These are phyloP conservation scores for Claviceps purpurea DNA, from an alignment of 2,329 filamentous ascomycete genomes.

Conservation along the genomic window DNA sequence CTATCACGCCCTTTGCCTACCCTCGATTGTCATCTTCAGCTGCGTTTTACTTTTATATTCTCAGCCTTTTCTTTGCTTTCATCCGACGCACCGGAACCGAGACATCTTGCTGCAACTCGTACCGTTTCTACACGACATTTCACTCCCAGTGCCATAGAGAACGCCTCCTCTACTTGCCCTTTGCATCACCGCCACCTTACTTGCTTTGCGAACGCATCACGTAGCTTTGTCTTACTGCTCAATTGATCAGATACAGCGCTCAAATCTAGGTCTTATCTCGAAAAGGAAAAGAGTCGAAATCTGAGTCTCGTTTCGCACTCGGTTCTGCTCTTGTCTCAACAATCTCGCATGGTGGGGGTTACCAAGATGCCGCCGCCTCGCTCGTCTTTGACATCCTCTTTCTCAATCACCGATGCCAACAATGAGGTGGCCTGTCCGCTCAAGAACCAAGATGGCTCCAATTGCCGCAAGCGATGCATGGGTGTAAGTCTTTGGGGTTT, in stretches of 20 bases:
- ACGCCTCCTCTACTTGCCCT: neutral
- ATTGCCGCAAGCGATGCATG: constrained; percentile 93
- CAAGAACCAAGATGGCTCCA: constrained; percentile 89
- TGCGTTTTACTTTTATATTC: neutral
- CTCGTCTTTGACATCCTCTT: constrained; percentile 75
- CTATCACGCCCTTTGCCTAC: neutral
- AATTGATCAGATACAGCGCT: constrained; percentile 18
- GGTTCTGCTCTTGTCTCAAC: constrained; percentile 4
- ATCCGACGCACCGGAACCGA: neutral
- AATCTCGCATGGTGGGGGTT: constrained; percentile 27
- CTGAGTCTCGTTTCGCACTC: constrained; percentile 1
- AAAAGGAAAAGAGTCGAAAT: neutral
- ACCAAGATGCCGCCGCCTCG: constrained; percentile 85
- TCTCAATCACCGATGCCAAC: constrained; percentile 81
- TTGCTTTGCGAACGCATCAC: constrained; percentile 15
- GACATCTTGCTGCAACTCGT: neutral
- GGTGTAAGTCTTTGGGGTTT: constrained; percentile 57
- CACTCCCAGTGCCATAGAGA: neutral
- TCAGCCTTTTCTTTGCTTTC: neutral
- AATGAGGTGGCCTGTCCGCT: constrained; percentile 96
- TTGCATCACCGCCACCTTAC: constrained; percentile 10
- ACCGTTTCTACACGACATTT: neutral
- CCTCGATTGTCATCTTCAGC: neutral
- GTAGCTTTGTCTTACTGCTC: constrained; percentile 11
- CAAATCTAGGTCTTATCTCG: neutral